These are phyloP conservation scores for Aspergillus quadricinctus DNA, from an alignment of 2,329 filamentous ascomycete species.

Conservation along the genomic window DNA sequence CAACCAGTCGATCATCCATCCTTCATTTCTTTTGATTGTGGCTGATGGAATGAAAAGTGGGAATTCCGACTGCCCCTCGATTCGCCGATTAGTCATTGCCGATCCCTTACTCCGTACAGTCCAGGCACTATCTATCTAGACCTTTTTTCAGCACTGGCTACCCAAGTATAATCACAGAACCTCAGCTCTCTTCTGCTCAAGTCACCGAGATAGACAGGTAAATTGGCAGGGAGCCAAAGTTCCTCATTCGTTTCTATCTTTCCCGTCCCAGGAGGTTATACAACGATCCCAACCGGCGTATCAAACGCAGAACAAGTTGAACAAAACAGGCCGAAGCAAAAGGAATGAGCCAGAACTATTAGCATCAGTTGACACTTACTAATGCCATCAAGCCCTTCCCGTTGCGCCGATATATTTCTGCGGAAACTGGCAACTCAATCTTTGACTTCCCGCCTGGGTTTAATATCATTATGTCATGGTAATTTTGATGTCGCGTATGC, in stretches of 20 bases:
- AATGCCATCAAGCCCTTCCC: background rate
- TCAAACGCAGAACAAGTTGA: background rate
- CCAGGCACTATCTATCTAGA: background rate
- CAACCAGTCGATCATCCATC: background rate
- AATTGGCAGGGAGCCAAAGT: background rate
- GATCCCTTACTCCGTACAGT: background rate
- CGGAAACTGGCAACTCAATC: background rate
- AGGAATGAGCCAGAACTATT: background rate
- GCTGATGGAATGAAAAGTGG: background rate
- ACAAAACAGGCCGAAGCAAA: background rate
- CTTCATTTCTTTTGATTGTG: background rate
- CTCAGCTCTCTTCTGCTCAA: background rate
- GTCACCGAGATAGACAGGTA: background rate
- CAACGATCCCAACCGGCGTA: background rate
- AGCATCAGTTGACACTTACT: background rate
- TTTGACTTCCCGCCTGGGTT: background rate
- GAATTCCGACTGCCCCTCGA: background rate
- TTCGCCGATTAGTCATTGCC: background rate
- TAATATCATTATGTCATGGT: background rate
- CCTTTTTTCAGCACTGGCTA: background rate
- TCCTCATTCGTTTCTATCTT: background rate
- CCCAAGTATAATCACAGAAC: background rate
- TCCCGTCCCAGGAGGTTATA: background rate
- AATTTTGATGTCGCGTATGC: background rate
- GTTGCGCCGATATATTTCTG: background rate